Evolutionary conservation across 1,284 basidiomycete genomes (phyloP).

Genomic region (Erythrobasidium hasegawianum): DNA sequence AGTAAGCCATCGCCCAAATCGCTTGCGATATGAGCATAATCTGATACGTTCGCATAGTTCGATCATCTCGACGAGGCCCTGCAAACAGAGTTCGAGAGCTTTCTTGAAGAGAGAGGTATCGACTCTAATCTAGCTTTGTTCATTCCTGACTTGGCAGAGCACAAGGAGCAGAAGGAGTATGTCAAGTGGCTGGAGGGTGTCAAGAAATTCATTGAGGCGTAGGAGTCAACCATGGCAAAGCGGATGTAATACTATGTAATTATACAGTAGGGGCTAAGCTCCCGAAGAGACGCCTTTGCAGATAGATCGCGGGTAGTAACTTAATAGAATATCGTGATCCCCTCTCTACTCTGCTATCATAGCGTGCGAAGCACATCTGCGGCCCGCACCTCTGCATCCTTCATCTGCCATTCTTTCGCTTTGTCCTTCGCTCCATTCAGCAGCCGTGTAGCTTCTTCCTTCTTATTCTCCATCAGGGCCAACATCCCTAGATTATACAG

Average conservation of each 20-base stretch:
- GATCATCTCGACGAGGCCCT: constrained; percentile 82
- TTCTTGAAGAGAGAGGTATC: constrained; percentile 79
- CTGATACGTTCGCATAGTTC: constrained; percentile 56
- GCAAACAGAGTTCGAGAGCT: constrained; percentile 81
- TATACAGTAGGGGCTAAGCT: too few species aligned
- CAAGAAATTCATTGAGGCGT: constrained; percentile 76
- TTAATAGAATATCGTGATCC: too few species aligned
- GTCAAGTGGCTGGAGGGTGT: constrained; percentile 80
- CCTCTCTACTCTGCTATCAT: background rate
- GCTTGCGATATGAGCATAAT: too few species aligned
- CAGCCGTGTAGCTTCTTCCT: constrained; percentile 14
- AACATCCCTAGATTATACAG: constrained; percentile 34
- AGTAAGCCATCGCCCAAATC: too few species aligned
- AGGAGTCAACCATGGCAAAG: constrained; percentile 16
- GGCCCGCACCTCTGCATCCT: constrained; percentile 24
- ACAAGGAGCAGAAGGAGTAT: constrained; percentile 95
- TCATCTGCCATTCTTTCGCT: constrained; percentile 20
- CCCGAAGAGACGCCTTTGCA: background rate
- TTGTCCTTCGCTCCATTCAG: constrained; percentile 24
- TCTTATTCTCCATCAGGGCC: constrained; percentile 24
- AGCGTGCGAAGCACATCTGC: constrained; percentile 9
- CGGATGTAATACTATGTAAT: background rate
- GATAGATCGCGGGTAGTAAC: too few species aligned
- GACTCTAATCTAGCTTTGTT: constrained; percentile 65
- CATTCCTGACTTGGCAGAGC: constrained; percentile 57